Conservation (phyloP, 345 rosid genomes). For the Gossypium herbaceum region DNA sequence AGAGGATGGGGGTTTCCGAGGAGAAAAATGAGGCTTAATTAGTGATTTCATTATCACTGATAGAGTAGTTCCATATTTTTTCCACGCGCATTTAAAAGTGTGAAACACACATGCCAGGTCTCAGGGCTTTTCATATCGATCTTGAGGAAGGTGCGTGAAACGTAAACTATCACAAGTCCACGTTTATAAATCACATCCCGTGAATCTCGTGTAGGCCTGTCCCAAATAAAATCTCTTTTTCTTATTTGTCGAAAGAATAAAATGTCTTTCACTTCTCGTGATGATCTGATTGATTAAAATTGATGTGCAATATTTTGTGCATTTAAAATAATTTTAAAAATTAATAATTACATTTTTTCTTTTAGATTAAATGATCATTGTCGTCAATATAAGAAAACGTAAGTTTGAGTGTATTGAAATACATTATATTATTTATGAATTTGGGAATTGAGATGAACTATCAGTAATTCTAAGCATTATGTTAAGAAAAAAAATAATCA, state of each 20-base stretch:
- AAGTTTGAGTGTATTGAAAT: fast-evolving
- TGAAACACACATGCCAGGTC: neutral
- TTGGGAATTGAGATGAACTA: too few relatives aligned
- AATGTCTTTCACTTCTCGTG: neutral
- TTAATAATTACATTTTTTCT: too few relatives aligned
- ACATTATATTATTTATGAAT: too few relatives aligned
- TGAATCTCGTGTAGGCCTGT: neutral
- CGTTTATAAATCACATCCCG: neutral
- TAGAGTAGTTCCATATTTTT: neutral
- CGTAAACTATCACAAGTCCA: neutral
- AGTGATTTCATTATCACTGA: too few relatives aligned
- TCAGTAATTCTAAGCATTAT: too few relatives aligned
- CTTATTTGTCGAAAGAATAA: neutral
- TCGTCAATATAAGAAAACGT: fast-evolving
- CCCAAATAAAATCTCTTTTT: neutral
- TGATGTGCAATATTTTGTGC: too few relatives aligned
- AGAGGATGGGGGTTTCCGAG: too few relatives aligned
- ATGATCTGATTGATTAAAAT: too few relatives aligned
- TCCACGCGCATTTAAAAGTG: neutral
- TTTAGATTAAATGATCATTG: fast-evolving
- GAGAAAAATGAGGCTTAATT: too few relatives aligned
- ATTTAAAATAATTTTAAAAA: too few relatives aligned
- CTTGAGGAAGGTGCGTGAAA: neutral
- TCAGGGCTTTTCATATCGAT: neutral
- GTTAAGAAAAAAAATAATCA: too few relatives aligned